phyloP scores from a whole-genome alignment of 176 grass and related monocot species.

The Hyparrhenia diplandra region DNA sequence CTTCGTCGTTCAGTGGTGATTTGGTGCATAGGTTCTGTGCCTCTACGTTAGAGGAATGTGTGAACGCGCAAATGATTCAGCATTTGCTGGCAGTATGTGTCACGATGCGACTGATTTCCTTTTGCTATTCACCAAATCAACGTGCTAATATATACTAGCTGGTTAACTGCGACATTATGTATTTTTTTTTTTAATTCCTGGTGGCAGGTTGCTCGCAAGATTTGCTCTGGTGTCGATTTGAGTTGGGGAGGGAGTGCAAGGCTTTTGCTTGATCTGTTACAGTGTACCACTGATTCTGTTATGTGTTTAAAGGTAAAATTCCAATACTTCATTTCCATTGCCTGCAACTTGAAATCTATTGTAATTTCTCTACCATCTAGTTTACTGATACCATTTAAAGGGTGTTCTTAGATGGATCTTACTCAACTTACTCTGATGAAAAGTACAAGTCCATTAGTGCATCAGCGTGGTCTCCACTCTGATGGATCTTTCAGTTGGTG shows the following conservation, averaged over 20 bases:
- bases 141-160: background rate
- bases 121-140: background rate
- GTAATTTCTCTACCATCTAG: too few species aligned
- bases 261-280: slow-evolving; percentile 44
- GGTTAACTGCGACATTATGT: slow-evolving; percentile 5
- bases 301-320: slow-evolving; percentile 47
- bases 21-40: slow-evolving; percentile 39
- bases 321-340: background rate
- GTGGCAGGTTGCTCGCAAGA: slow-evolving; percentile 59
- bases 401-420: too few species aligned
- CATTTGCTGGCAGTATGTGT: slow-evolving; percentile 50
- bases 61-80: slow-evolving; percentile 34
- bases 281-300: slow-evolving; percentile 28
- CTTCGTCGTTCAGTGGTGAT: slow-evolving; percentile 23
- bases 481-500: too few species aligned
- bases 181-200: background rate
- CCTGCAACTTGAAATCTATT: too few species aligned
- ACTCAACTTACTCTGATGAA: too few species aligned
- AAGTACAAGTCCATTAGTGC: too few species aligned
- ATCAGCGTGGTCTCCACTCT: too few species aligned
- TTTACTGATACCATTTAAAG: background rate
- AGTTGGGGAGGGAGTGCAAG: slow-evolving; percentile 35
- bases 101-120: background rate
- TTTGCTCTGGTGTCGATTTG: slow-evolving; percentile 56
- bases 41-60: slow-evolving; percentile 35